phyloP scores from a whole-genome alignment of 257 asterid genomes.

The Salvia miltiorrhiza region DNA sequence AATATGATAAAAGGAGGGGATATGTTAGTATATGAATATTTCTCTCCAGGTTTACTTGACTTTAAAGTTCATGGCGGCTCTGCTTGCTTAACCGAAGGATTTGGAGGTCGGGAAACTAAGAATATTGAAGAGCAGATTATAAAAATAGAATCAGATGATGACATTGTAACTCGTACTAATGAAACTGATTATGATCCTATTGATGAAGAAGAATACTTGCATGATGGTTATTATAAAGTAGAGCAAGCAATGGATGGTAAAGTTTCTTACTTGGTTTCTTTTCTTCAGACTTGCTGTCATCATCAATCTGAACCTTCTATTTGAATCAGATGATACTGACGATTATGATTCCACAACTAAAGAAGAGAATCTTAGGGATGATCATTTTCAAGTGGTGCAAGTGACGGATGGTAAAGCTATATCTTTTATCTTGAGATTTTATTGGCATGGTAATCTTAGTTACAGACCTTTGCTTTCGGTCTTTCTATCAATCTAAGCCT shows the following conservation, averaged over 20 bases:
- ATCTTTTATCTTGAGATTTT: neutral
- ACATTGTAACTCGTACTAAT: neutral
- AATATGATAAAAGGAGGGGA: slow-evolving; percentile 13
- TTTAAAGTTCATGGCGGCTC: neutral
- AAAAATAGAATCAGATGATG: neutral
- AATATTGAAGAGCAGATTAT: neutral
- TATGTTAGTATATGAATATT: slow-evolving; percentile 5
- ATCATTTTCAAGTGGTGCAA: neutral
- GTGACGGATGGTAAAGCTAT: too few species aligned
- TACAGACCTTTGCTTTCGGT: neutral
- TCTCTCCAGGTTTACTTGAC: slow-evolving; percentile 4
- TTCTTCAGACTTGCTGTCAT: neutral
- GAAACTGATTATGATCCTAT: neutral
- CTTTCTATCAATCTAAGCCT: neutral
- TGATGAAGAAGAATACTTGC: neutral
- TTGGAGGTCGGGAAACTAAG: neutral
- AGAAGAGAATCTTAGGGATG: neutral
- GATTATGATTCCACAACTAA: neutral
- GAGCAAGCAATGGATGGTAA: neutral
- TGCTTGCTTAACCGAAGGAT: neutral
- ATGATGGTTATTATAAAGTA: neutral
- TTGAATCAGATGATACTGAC: neutral
- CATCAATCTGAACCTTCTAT: neutral
- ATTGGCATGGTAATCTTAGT: neutral
- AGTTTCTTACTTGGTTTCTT: neutral